A percentile compares a stretch with the other conserved stretches of the same genome.
phyloP scores from a whole-genome alignment of 2,329 filamentous ascomycete genomes.

The Neonectria magnoliae region DNA sequence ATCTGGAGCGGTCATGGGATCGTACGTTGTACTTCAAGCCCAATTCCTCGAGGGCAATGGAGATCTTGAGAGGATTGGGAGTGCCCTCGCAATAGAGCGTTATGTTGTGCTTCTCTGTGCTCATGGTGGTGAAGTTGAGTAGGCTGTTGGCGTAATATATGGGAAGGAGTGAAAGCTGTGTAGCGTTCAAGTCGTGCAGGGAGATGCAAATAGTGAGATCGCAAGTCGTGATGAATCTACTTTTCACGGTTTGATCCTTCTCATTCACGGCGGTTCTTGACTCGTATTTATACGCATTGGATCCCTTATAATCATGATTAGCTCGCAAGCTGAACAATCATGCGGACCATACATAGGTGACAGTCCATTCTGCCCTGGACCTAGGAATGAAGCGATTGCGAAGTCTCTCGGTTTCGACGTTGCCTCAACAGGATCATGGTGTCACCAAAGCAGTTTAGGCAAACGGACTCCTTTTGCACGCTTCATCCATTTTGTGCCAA shows the following conservation, averaged over 20 bases:
- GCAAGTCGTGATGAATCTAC: neutral
- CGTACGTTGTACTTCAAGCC: slow-evolving; percentile 79
- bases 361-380: neutral
- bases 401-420: neutral
- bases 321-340: neutral
- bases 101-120: slow-evolving; percentile 65
- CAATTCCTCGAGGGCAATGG: slow-evolving; percentile 86
- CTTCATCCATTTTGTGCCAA: neutral
- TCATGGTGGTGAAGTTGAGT: slow-evolving; percentile 39
- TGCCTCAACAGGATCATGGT: slow-evolving; percentile 8
- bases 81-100: slow-evolving; percentile 85
- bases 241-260: neutral
- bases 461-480: neutral
- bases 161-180: neutral
- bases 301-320: neutral
- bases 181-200: neutral
- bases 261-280: neutral
- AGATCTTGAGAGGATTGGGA: slow-evolving; percentile 90
- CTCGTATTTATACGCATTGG: slow-evolving; percentile 12
- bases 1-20: neutral
- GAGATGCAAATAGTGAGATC: neutral
- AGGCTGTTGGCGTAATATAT: neutral
- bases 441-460: slow-evolving; percentile 5
- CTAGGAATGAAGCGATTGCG: neutral
- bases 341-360: neutral